These are phyloP conservation scores for Hypericum perforatum DNA, from an alignment of 345 rosid genomes.

Conservation along the genomic window DNA sequence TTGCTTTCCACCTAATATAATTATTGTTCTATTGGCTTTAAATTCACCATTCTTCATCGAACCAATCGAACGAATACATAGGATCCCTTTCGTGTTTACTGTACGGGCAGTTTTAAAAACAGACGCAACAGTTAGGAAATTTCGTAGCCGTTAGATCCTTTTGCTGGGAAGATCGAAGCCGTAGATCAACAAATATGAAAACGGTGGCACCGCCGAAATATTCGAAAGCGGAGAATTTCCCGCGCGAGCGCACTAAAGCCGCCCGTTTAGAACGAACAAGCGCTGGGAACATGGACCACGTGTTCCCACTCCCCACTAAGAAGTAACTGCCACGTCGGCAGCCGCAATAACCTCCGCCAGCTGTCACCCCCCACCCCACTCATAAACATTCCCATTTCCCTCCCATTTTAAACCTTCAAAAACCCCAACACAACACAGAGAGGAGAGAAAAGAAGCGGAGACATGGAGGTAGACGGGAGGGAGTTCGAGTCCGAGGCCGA, in stretches of 20 bases:
- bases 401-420: constrained; percentile 6
- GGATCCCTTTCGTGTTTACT: too few relatives aligned
- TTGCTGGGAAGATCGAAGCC: too few relatives aligned
- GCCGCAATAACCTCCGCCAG: constrained; percentile 5
- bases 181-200: too few relatives aligned
- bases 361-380: constrained; percentile 16
- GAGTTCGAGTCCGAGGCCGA: neutral
- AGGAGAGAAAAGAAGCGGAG: neutral
- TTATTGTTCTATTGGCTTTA: too few relatives aligned
- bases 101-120: too few relatives aligned
- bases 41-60: too few relatives aligned
- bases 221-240: constrained; percentile 17
- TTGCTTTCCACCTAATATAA: too few relatives aligned
- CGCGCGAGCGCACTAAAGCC: constrained; percentile 34
- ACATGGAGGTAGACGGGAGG: constrained; percentile 19
- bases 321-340: constrained; percentile 15
- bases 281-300: constrained; percentile 13
- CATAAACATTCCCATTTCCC: neutral
- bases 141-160: too few relatives aligned
- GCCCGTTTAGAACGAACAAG: constrained; percentile 14
- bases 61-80: too few relatives aligned
- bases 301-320: neutral
- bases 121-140: too few relatives aligned
- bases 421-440: too few relatives aligned
- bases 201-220: too few relatives aligned